phyloP scores from a whole-genome alignment of 805 yeast species.

The Schwanniomyces vanrijiae region DNA sequence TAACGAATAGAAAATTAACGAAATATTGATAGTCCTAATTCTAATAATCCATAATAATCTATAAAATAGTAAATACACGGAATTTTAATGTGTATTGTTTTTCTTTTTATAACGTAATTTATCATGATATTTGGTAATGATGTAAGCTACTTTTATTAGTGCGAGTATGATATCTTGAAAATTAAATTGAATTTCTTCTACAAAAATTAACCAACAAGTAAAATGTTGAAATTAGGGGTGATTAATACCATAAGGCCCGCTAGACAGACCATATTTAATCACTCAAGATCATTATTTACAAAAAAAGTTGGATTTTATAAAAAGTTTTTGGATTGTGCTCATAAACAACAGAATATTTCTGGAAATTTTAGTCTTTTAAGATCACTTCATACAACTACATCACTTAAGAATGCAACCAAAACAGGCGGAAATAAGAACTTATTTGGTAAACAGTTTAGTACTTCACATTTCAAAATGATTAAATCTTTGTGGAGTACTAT shows the following conservation, averaged over 20 bases:
- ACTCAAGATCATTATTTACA: neutral
- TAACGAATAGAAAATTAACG: neutral
- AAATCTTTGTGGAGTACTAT: slow-evolving; percentile 65
- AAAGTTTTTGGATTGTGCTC: neutral
- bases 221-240: neutral
- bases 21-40: no score
- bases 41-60: no score
- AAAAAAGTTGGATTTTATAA: neutral
- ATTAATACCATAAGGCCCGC: neutral
- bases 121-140: neutral
- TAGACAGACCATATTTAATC: neutral
- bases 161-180: slow-evolving; percentile 37
- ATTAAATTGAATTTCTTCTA: slow-evolving; percentile 20
- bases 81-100: no score
- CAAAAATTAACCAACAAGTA: slow-evolving; percentile 9
- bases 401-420: slow-evolving; percentile 3
- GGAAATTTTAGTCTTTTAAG: neutral
- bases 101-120: neutral
- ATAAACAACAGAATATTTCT: neutral
- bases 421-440: slow-evolving; percentile 14
- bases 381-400: slow-evolving; percentile 1
- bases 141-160: neutral
- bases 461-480: slow-evolving; percentile 56
- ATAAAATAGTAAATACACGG: no score
- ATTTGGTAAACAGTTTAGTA: slow-evolving; percentile 28